Evolutionary conservation across 176 grass and related monocot genomes (phyloP).

Genomic region (Zoysia pacifica): DNA sequence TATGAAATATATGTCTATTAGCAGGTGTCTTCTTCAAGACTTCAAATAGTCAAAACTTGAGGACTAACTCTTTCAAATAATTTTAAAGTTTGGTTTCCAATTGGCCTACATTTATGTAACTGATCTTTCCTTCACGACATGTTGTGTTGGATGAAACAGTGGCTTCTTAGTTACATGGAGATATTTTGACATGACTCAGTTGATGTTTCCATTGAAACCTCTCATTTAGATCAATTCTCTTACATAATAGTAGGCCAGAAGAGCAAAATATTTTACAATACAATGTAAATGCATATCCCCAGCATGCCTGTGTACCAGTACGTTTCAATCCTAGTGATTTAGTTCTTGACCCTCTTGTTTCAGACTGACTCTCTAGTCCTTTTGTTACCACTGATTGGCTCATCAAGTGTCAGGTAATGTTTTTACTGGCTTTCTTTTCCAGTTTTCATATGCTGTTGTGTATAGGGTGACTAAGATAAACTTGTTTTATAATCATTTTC

Average conservation of each 20-base stretch:
- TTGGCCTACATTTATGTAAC: not conserved
- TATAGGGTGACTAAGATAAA: constrained; percentile 13
- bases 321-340: constrained; percentile 16
- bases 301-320: not conserved
- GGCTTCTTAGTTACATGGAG: not conserved
- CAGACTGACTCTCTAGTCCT: constrained; percentile 82
- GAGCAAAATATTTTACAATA: not conserved
- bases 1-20: not conserved
- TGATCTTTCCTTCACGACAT: not conserved
- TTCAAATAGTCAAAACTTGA: not conserved
- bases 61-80: too few relatives aligned
- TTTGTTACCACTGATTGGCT: constrained; percentile 87
- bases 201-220: not conserved
- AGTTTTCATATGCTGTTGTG: constrained; percentile 23
- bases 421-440: constrained; percentile 5
- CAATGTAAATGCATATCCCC: constrained; percentile 6
- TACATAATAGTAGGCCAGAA: not conserved
- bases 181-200: not conserved
- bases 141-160: constrained; percentile 9
- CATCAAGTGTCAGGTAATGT: constrained; percentile 70
- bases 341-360: constrained; percentile 45
- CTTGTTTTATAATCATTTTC: constrained; percentile 19
- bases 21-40: not conserved
- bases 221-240: not conserved
- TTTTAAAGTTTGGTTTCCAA: not conserved